Evolutionary conservation across 306 rosid genomes (phyloP).

Genomic region (Ormosia semicastrata): DNA sequence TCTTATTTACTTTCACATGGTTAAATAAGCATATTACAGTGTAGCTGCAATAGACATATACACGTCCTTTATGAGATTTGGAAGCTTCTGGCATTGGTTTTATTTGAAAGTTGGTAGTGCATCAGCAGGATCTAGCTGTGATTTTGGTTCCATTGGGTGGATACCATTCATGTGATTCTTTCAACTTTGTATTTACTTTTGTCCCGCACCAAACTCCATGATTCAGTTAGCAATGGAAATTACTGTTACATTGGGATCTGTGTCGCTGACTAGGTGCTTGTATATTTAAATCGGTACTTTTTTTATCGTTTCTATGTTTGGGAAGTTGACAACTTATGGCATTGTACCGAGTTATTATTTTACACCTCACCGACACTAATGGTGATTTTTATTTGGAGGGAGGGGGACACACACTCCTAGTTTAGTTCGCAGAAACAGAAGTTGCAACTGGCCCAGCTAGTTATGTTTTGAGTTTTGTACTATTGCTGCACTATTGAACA

Average conservation of each 20-base stretch:
- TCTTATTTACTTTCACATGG: neutral
- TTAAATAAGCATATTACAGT: neutral
- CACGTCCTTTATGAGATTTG: neutral
- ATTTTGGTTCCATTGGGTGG: neutral
- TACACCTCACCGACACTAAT: conserved; percentile 14
- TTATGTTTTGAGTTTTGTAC: neutral
- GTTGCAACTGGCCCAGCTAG: neutral
- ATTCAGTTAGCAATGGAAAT: neutral
- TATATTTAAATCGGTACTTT: neutral
- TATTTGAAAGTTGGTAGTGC: neutral
- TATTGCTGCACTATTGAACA: neutral
- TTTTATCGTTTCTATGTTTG: neutral
- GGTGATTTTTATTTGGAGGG: neutral
- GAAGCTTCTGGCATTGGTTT: neutral
- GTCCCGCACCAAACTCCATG: neutral
- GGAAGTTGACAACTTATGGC: neutral
- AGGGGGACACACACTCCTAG: neutral
- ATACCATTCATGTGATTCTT: neutral
- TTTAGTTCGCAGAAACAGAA: neutral
- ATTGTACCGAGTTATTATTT: neutral
- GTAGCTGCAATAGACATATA: neutral
- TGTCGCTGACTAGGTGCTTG: neutral
- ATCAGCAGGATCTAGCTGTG: conserved; percentile 5
- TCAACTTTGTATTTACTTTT: neutral
- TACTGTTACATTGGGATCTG: neutral